Conservation (phyloP, 192 early-diverging fungal genomes). For the Coemansia sp. region DNA sequence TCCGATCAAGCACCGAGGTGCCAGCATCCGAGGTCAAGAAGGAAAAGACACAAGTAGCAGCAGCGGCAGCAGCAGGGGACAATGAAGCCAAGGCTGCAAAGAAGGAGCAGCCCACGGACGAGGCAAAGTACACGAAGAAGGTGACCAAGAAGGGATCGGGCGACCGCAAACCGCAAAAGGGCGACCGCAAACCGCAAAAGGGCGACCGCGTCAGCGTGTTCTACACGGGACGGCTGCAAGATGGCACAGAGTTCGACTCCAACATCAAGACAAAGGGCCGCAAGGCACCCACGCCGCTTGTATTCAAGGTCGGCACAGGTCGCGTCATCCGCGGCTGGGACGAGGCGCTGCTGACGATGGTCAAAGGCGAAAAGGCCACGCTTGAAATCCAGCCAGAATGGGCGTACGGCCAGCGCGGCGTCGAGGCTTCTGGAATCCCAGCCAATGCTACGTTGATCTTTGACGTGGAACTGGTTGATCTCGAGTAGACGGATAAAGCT, state of each 20-base stretch:
- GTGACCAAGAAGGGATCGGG: slow-evolving; percentile 67
- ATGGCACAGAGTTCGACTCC: slow-evolving; percentile 70
- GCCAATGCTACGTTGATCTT: slow-evolving; percentile 77
- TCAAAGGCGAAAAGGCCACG: slow-evolving; percentile 79
- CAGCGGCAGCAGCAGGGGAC: slow-evolving; percentile 1
- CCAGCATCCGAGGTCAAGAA: slow-evolving; percentile 38
- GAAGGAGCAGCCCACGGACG: slow-evolving; percentile 27
- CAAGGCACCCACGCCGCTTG: slow-evolving; percentile 67
- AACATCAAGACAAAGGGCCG: slow-evolving; percentile 58
- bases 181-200: slow-evolving; percentile 65
- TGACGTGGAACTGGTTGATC: slow-evolving; percentile 72
- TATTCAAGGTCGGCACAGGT: slow-evolving; percentile 89
- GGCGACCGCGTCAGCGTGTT: slow-evolving; percentile 65
- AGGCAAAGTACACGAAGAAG: slow-evolving; percentile 65
- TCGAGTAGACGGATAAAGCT: slow-evolving; percentile 33
- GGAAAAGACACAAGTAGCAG: slow-evolving; percentile 27
- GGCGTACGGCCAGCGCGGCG: slow-evolving; percentile 79
- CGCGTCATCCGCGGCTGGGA: slow-evolving; percentile 89
- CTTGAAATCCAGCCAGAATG: slow-evolving; percentile 80
- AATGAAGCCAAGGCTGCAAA: not conserved
- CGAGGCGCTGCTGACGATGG: slow-evolving; percentile 85
- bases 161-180: slow-evolving; percentile 59
- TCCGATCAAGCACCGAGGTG: slow-evolving; percentile 49
- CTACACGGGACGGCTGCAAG: slow-evolving; percentile 70
- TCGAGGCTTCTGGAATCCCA: slow-evolving; percentile 68